Percentiles rank a stretch among this genome's conserved stretches.
phyloP scores from a whole-genome alignment of 1,284 basidiomycete species.

The Fomitopsis betulina region DNA sequence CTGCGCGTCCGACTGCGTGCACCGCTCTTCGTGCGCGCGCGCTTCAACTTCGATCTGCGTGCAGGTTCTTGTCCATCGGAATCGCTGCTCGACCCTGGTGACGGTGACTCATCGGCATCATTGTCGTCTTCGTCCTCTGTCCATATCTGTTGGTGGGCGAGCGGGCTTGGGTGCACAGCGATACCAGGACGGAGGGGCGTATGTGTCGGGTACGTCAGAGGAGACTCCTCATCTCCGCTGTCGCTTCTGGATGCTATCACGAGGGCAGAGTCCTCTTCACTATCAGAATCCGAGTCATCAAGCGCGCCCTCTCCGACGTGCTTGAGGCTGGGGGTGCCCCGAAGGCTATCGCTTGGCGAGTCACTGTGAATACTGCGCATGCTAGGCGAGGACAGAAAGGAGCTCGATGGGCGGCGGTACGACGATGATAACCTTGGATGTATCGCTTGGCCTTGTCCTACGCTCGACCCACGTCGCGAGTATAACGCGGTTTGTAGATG shows the following conservation, averaged over 20 bases:
- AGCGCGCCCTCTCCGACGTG: conserved; percentile 74
- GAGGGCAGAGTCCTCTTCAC: conserved; percentile 26
- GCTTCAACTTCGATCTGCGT: not conserved
- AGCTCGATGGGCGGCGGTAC: conserved; percentile 20
- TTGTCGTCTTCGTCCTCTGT: conserved; percentile 42
- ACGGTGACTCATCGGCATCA: conserved; percentile 40
- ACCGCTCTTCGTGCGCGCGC: not conserved
- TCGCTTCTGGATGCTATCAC: conserved; percentile 25
- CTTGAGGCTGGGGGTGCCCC: conserved; percentile 29
- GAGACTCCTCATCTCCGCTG: conserved; percentile 11
- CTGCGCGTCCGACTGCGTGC: conserved; percentile 35
- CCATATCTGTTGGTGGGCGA: conserved; percentile 48
- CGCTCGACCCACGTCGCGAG: conserved; percentile 20
- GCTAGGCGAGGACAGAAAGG: conserved; percentile 16
- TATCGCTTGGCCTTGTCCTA: conserved; percentile 13
- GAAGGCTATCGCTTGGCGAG: conserved; percentile 15
- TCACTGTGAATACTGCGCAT: conserved; percentile 20
- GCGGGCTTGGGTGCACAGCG: conserved; percentile 50
- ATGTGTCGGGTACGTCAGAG: conserved; percentile 28
- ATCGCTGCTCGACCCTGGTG: conserved; percentile 43
- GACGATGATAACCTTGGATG: conserved; percentile 21
- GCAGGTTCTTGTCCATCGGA: conserved; percentile 26
- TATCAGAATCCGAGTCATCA: conserved; percentile 65
- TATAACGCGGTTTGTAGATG: conserved; percentile 30
- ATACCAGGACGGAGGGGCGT: conserved; percentile 28